These are phyloP conservation scores for Xylariaceae sp. DNA, from an alignment of 2,329 filamentous ascomycete species.

Conservation along the genomic window DNA sequence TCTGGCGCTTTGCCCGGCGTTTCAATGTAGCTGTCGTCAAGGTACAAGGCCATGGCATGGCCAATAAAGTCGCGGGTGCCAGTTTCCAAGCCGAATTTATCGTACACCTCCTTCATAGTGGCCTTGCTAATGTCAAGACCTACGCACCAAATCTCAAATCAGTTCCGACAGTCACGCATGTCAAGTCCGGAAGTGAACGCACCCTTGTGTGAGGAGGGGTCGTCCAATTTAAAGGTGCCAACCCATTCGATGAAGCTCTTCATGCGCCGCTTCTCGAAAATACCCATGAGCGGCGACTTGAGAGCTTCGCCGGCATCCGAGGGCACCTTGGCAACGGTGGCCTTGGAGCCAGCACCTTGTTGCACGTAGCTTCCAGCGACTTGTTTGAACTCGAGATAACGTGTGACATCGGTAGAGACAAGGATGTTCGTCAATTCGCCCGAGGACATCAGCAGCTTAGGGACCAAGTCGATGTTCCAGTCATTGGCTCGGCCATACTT, in stretches of 20 bases:
- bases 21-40: slow-evolving; percentile 81
- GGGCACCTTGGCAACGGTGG: slow-evolving; percentile 93
- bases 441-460: slow-evolving; percentile 97
- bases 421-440: slow-evolving; percentile 98
- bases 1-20: slow-evolving; percentile 70
- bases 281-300: slow-evolving; percentile 87
- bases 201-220: slow-evolving; percentile 89
- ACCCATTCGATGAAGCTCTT: slow-evolving; percentile 97
- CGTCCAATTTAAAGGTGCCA: slow-evolving; percentile 74
- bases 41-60: slow-evolving; percentile 96
- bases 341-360: slow-evolving; percentile 74
- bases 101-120: slow-evolving; percentile 98
- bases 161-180: too few relatives aligned
- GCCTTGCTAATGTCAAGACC: slow-evolving; percentile 72
- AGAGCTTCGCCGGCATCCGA: slow-evolving; percentile 88
- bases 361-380: slow-evolving; percentile 96
- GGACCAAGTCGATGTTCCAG: slow-evolving; percentile 99
- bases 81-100: slow-evolving; percentile 91
- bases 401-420: slow-evolving; percentile 86
- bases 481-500: slow-evolving; percentile 95
- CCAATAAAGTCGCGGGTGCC: slow-evolving; percentile 93
- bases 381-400: slow-evolving; percentile 88
- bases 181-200: too few relatives aligned
- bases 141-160: too few relatives aligned
- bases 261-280: slow-evolving; percentile 96